A percentile compares a stretch with the other conserved stretches of the same genome.
These are phyloP conservation scores for Nannizziopsis barbatae DNA, from an alignment of 2,329 filamentous ascomycete genomes.

Conservation along the genomic window DNA sequence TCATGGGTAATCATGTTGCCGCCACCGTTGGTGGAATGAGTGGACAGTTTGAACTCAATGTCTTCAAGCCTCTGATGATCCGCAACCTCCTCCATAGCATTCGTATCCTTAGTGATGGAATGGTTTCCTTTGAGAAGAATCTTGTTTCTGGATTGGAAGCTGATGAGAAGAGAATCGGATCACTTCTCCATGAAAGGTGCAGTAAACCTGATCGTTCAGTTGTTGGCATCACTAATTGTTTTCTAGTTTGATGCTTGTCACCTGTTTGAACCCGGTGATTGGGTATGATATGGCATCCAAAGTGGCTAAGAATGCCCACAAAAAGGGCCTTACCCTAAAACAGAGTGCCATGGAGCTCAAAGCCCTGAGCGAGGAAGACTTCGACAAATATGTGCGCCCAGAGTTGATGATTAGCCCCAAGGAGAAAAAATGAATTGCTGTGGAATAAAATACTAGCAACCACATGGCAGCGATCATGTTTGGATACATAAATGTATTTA, in stretches of 20 bases:
- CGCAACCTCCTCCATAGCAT: constrained; percentile 88
- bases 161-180: constrained; percentile 83
- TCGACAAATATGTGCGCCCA: constrained; percentile 77
- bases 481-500: too few relatives aligned
- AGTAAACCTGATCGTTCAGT: neutral
- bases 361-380: constrained; percentile 77
- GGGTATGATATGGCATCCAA: constrained; percentile 96
- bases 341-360: constrained; percentile 87
- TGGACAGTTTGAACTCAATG: constrained; percentile 97
- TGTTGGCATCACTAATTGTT: constrained; percentile 18
- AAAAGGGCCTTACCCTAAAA: constrained; percentile 92
- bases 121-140: constrained; percentile 92
- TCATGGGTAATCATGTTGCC: constrained; percentile 94
- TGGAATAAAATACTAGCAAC: too few relatives aligned
- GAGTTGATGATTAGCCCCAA: constrained; percentile 90
- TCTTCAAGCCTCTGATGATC: constrained; percentile 96
- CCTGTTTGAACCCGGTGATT: constrained; percentile 93
- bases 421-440: constrained; percentile 45
- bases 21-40: constrained; percentile 91
- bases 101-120: constrained; percentile 77
- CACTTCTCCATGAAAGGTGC: constrained; percentile 88
- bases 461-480: too few relatives aligned
- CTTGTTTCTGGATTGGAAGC: constrained; percentile 77
- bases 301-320: constrained; percentile 97
- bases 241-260: constrained; percentile 85